Evolutionary conservation across 805 yeast species (phyloP).

Genomic region (Ogataea pignaliae): DNA sequence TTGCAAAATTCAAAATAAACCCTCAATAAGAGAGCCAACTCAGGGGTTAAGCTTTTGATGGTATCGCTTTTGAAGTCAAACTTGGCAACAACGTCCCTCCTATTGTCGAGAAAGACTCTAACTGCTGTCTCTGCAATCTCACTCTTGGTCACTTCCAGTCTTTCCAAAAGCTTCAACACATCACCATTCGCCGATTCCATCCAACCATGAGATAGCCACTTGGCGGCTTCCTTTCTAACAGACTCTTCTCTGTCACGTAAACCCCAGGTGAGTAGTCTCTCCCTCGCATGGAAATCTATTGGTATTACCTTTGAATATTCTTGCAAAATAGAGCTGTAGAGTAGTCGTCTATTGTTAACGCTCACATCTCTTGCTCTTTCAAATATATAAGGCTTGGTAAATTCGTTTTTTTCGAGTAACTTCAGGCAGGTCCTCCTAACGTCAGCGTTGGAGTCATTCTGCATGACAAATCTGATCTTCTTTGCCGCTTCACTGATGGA

Average conservation of each 20-base stretch:
- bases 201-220: conserved; percentile 73
- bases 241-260: conserved; percentile 75
- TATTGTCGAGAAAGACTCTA: conserved; percentile 52
- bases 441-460: conserved; percentile 80
- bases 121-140: conserved; percentile 66
- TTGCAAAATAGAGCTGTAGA: conserved; percentile 64
- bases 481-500: conserved; percentile 43
- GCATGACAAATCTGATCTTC: conserved; percentile 47
- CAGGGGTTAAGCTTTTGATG: conserved; percentile 71
- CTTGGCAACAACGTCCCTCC: conserved; percentile 58
- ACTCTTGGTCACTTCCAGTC: conserved; percentile 65
- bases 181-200: conserved; percentile 62
- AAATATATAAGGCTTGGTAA: conserved; percentile 54
- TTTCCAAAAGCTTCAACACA: conserved; percentile 64
- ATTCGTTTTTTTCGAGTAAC: conserved; percentile 53
- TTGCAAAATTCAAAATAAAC: conserved; percentile 62
- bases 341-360: conserved; percentile 62
- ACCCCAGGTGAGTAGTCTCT: conserved; percentile 75
- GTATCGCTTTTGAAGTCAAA: conserved; percentile 59
- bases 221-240: conserved; percentile 68
- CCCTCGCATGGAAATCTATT: conserved; percentile 53
- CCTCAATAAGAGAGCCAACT: conserved; percentile 67
- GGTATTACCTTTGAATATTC: conserved; percentile 57
- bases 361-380: conserved; percentile 83
- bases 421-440: conserved; percentile 81